These are phyloP conservation scores for Populus hybrid DNA, from an alignment of 441 rosid genomes.

Conservation along the genomic window DNA sequence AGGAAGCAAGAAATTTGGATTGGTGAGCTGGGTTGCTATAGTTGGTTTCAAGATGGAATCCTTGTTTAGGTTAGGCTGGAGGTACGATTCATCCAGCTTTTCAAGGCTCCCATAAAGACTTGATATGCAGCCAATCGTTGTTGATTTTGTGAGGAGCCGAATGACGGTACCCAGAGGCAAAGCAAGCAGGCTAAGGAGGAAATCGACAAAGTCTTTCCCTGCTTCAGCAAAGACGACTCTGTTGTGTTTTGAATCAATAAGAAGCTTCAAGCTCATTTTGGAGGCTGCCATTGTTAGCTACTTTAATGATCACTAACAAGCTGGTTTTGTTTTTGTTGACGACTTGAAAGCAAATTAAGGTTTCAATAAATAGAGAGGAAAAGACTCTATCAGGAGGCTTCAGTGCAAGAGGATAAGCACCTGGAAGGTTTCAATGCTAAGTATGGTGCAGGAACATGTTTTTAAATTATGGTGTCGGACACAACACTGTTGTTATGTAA, in stretches of 20 bases:
- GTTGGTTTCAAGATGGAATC: constrained; percentile 12
- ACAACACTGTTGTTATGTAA: too few species aligned
- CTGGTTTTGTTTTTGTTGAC: too few species aligned
- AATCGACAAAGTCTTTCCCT: constrained; percentile 29
- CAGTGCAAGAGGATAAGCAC: background rate
- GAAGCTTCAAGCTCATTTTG: constrained; percentile 19
- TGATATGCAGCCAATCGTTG: constrained; percentile 18
- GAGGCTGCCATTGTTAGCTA: background rate
- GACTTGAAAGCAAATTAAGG: too few species aligned
- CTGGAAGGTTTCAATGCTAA: background rate
- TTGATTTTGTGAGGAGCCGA: constrained; percentile 6
- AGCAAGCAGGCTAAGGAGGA: constrained; percentile 22
- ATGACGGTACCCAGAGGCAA: constrained; percentile 25
- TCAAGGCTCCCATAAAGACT: constrained; percentile 25
- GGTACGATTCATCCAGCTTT: constrained; percentile 2
- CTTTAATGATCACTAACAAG: too few species aligned
- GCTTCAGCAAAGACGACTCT: constrained; percentile 30
- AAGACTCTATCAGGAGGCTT: too few species aligned
- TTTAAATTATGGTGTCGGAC: too few species aligned
- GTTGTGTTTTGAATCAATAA: constrained; percentile 7
- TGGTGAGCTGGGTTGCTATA: background rate
- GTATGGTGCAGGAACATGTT: too few species aligned
- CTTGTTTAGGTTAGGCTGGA: constrained; percentile 7
- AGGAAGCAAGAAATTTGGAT: constrained; percentile 14
- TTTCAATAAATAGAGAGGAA: too few species aligned